Conservation (phyloP, 495 filamentous ascomycete species). For the Amphirosellinia nigrospora region DNA sequence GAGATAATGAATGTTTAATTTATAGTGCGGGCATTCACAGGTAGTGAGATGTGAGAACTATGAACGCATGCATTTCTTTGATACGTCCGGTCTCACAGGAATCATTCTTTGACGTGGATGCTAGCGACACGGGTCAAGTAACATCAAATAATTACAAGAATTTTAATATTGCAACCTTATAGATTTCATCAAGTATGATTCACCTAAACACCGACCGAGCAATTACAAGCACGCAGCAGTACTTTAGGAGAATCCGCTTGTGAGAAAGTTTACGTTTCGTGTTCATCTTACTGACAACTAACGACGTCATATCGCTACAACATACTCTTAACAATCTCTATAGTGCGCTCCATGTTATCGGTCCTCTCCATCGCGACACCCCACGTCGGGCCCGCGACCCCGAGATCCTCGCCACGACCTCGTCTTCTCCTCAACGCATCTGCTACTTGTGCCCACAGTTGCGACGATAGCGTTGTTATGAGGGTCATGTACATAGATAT, state of each 20-base stretch:
- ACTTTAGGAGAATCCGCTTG: not conserved
- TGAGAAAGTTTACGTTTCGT: not conserved
- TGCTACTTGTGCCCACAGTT: slow-evolving; percentile 19
- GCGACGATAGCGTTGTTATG: slow-evolving; percentile 19
- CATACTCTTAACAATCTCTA: slow-evolving; percentile 8
- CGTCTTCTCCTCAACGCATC: not conserved
- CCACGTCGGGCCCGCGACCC: not conserved
- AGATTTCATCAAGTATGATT: not conserved
- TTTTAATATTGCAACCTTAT: no score
- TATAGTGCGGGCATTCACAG: no score
- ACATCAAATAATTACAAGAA: no score
- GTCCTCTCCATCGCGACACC: slow-evolving; percentile 16
- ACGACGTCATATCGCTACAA: slow-evolving; percentile 3
- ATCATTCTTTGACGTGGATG: no score
- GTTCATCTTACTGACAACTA: no score
- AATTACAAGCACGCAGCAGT: not conserved
- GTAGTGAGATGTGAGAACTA: no score
- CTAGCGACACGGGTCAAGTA: not conserved
- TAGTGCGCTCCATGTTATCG: not conserved
- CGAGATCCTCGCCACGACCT: no score
- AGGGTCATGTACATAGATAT: slow-evolving; percentile 27
- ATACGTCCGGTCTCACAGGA: no score
- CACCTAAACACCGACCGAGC: not conserved
- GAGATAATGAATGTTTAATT: no score
- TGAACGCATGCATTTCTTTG: no score